These are phyloP conservation scores for Neonectria coccinea DNA, from an alignment of 2,329 filamentous ascomycete species.

Conservation along the genomic window DNA sequence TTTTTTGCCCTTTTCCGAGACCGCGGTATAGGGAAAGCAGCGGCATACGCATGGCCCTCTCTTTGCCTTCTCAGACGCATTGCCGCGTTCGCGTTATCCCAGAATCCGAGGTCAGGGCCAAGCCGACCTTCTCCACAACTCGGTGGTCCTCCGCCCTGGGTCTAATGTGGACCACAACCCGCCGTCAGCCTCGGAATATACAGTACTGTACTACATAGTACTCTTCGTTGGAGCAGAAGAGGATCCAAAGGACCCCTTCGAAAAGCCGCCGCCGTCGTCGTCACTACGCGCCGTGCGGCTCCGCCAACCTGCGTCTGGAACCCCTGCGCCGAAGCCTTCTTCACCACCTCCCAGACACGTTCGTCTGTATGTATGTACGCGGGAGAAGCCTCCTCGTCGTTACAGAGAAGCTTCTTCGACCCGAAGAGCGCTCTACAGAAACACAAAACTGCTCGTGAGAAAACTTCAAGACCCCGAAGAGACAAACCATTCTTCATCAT, in stretches of 20 bases:
- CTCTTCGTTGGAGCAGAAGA: background rate
- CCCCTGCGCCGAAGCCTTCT: conserved; percentile 10
- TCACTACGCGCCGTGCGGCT: conserved; percentile 20
- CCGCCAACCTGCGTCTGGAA: conserved; percentile 11
- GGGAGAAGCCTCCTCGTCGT: conserved; percentile 21
- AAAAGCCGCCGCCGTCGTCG: conserved; percentile 15
- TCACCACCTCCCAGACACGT: background rate
- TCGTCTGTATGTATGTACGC: conserved; percentile 1
- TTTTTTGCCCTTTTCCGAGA: conserved; percentile 1
- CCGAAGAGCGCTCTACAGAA: background rate
- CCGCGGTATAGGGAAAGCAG: background rate
- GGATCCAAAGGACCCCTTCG: background rate
- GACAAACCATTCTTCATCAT: background rate
- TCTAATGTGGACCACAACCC: conserved; percentile 28
- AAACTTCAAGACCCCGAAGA: background rate
- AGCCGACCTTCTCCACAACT: conserved; percentile 8
- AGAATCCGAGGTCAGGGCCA: conserved; percentile 25
- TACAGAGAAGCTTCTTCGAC: background rate
- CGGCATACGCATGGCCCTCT: too few species aligned
- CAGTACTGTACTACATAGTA: too few species aligned
- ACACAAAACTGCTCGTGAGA: background rate
- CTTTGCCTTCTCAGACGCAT: background rate
- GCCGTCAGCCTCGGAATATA: conserved; percentile 40
- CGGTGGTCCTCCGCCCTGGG: conserved; percentile 27
- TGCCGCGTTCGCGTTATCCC: conserved; percentile 3